These are phyloP conservation scores for Trifolium subterraneum DNA, from an alignment of 306 rosid genomes.

Conservation along the genomic window DNA sequence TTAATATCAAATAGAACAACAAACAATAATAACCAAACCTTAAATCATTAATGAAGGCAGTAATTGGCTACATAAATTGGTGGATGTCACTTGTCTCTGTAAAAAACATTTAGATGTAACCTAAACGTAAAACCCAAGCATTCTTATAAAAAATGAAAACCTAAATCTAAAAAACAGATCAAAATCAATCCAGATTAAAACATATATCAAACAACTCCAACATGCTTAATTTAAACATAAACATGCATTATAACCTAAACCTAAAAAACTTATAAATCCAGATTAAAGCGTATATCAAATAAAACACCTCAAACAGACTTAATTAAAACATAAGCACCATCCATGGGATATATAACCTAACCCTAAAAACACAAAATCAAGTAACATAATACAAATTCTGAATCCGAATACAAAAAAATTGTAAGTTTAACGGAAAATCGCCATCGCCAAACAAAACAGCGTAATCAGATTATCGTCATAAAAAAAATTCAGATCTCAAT, in stretches of 20 bases:
- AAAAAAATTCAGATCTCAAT: constrained; percentile 34
- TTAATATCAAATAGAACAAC: not conserved
- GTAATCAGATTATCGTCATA: not conserved
- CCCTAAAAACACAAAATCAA: not conserved
- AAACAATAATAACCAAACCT: not conserved
- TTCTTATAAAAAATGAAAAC: not conserved
- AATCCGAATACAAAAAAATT: not conserved
- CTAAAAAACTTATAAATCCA: not conserved
- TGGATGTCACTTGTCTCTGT: not conserved
- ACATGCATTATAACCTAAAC: not conserved
- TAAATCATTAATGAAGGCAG: not conserved
- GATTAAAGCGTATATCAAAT: not conserved
- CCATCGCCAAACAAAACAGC: not conserved
- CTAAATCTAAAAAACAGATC: constrained; percentile 8
- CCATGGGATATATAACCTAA: not conserved
- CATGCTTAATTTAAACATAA: not conserved
- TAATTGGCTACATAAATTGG: not conserved
- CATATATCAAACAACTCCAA: not conserved
- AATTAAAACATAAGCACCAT: not conserved
- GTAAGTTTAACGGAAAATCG: not conserved
- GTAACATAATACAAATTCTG: not conserved
- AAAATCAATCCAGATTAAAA: not conserved
- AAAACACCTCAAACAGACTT: not conserved
- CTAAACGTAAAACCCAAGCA: not conserved
- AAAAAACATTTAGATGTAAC: not conserved